A percentile compares a stretch with the other conserved stretches of the same genome.
Conservation (phyloP, 2,329 filamentous ascomycete genomes). For the Alternaria dauci region DNA sequence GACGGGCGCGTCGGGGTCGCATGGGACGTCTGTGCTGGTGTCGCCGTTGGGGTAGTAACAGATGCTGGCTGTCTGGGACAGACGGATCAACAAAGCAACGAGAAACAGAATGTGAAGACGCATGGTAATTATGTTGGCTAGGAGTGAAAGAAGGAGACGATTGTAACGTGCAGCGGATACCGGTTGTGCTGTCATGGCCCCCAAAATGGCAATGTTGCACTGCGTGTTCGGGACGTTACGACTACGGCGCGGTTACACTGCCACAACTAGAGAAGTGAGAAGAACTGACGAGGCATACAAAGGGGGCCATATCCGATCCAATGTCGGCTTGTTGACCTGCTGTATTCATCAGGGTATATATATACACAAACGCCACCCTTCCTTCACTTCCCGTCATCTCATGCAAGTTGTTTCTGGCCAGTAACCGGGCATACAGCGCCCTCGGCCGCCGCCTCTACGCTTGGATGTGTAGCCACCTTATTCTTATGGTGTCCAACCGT, state of each 20-base stretch:
- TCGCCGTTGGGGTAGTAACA: neutral
- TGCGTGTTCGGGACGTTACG: neutral
- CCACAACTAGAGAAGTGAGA: neutral
- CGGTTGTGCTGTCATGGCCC: neutral
- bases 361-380: neutral
- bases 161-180: neutral
- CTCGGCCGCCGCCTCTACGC: constrained; percentile 49
- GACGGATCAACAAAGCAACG: neutral
- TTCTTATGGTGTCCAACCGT: constrained; percentile 54
- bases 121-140: neutral
- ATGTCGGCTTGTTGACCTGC: neutral
- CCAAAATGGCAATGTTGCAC: neutral
- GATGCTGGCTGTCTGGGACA: neutral
- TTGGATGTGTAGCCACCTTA: constrained; percentile 54
- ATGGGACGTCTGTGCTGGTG: neutral
- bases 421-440: constrained; percentile 55
- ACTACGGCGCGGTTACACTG: neutral
- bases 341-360: neutral
- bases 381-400: neutral
- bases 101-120: neutral
- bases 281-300: neutral
- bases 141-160: fast-evolving
- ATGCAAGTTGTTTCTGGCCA: constrained; percentile 40
- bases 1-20: neutral
- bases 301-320: neutral